Conservation (phyloP, 768 basidiomycete genomes). For the Antrodiella citrinella region DNA sequence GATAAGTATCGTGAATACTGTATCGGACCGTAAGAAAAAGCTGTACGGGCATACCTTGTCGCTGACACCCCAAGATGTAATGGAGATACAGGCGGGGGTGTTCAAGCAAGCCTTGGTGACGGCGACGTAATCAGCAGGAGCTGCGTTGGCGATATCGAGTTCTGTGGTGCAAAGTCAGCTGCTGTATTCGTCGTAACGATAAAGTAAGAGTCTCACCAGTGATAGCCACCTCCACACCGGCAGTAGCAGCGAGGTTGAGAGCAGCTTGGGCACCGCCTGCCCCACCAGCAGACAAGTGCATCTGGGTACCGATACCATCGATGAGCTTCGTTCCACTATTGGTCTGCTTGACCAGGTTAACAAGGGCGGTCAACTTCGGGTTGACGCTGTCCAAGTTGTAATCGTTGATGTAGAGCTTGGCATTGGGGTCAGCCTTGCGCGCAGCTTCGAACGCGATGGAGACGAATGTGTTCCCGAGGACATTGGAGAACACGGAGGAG, state of each 20-base stretch:
- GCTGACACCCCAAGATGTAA: conserved; percentile 43
- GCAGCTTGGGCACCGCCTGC: conserved; percentile 34
- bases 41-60: conserved; percentile 32
- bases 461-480: conserved; percentile 43
- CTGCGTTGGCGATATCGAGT: conserved; percentile 20
- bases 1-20: not conserved
- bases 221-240: conserved; percentile 38
- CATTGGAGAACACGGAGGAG: conserved; percentile 39
- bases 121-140: conserved; percentile 34
- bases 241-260: conserved; percentile 35
- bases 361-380: conserved; percentile 31
- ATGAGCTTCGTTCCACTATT: conserved; percentile 28
- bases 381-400: conserved; percentile 38
- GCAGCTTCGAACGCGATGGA: conserved; percentile 44
- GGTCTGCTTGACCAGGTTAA: conserved; percentile 36
- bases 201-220: conserved; percentile 26
- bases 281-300: conserved; percentile 31
- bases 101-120: conserved; percentile 39
- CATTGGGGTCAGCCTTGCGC: conserved; percentile 37
- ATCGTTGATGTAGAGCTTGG: conserved; percentile 41
- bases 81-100: conserved; percentile 33
- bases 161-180: conserved; percentile 7
- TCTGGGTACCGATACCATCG: conserved; percentile 43
- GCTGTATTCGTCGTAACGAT: not conserved
- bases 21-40: not conserved